These are phyloP conservation scores for Termitomyces sp. DNA, from an alignment of 768 basidiomycete species.

Conservation along the genomic window DNA sequence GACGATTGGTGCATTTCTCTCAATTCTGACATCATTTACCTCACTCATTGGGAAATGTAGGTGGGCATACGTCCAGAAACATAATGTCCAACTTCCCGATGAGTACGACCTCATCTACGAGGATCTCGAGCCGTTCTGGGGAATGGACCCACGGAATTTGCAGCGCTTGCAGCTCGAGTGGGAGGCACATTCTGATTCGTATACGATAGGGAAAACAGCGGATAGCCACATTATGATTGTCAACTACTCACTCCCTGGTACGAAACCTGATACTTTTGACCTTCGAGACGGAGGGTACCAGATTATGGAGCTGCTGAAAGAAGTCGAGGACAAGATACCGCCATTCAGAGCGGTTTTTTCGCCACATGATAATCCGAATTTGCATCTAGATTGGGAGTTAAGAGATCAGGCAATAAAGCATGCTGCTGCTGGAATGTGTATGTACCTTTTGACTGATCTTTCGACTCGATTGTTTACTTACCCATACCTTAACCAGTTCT, in stretches of 20 bases:
- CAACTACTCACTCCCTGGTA: slow-evolving; percentile 24
- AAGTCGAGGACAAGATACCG: slow-evolving; percentile 37
- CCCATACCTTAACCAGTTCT: neutral
- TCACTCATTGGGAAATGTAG: slow-evolving; percentile 13
- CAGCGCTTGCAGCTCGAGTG: slow-evolving; percentile 30
- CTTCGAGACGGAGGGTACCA: slow-evolving; percentile 25
- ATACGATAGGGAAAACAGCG: slow-evolving; percentile 33
- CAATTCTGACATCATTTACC: neutral
- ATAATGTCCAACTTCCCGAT: slow-evolving; percentile 73
- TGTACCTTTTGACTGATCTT: slow-evolving; percentile 7
- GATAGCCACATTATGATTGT: slow-evolving; percentile 23
- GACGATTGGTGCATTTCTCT: slow-evolving; percentile 29
- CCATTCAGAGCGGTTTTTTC: slow-evolving; percentile 48
- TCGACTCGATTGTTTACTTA: neutral
- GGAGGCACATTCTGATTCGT: slow-evolving; percentile 35
- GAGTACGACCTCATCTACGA: slow-evolving; percentile 74
- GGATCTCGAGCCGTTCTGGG: slow-evolving; percentile 85
- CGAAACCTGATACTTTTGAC: slow-evolving; percentile 15
- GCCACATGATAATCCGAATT: slow-evolving; percentile 46
- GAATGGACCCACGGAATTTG: slow-evolving; percentile 41
- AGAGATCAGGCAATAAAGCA: slow-evolving; percentile 30
- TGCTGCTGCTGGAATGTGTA: slow-evolving; percentile 33
- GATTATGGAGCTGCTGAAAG: slow-evolving; percentile 36
- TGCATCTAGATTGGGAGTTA: slow-evolving; percentile 32
- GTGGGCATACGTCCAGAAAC: slow-evolving; percentile 51